Evolutionary conservation across 2,329 filamentous ascomycete species (phyloP).

Genomic region (Penicillium sp.): DNA sequence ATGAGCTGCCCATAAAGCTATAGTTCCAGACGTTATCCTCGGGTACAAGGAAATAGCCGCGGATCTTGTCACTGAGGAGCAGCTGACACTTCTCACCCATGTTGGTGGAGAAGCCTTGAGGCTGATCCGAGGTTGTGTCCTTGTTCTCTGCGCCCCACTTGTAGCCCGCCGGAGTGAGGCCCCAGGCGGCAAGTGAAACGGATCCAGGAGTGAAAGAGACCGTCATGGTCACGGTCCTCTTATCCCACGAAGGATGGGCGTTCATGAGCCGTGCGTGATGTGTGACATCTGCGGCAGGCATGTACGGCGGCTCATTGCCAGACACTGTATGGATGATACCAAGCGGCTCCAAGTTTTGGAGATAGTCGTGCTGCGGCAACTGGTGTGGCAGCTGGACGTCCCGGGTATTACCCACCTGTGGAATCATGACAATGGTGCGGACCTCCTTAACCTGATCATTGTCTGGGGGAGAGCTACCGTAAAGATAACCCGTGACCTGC

Average conservation of each 20-base stretch:
- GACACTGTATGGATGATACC: constrained; percentile 93
- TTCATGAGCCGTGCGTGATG: constrained; percentile 87
- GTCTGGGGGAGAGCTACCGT: constrained; percentile 83
- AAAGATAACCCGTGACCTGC: constrained; percentile 91
- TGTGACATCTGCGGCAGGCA: constrained; percentile 90
- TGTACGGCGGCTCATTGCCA: constrained; percentile 90
- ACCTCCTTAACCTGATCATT: constrained; percentile 97
- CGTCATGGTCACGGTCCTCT: constrained; percentile 86
- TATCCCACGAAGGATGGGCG: constrained; percentile 69
- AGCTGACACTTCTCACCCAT: constrained; percentile 96
- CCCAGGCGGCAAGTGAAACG: constrained; percentile 88
- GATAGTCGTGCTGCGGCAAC: constrained; percentile 82
- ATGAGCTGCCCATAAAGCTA: constrained; percentile 89
- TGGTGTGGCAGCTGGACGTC: constrained; percentile 85
- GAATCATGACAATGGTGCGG: constrained; percentile 92
- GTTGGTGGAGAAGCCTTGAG: constrained; percentile 78
- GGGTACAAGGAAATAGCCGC: constrained; percentile 91
- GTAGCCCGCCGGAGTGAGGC: constrained; percentile 81
- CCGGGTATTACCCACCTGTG: constrained; percentile 86
- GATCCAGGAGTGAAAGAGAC: constrained; percentile 95
- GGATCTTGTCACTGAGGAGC: constrained; percentile 82
- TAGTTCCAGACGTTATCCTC: constrained; percentile 92
- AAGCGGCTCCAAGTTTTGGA: constrained; percentile 76
- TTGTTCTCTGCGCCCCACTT: constrained; percentile 97
- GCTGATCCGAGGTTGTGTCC: constrained; percentile 83